Percentiles rank a stretch among this genome's conserved stretches.
phyloP scores from a whole-genome alignment of 805 yeast species.

The Lachancea thermotolerans region DNA sequence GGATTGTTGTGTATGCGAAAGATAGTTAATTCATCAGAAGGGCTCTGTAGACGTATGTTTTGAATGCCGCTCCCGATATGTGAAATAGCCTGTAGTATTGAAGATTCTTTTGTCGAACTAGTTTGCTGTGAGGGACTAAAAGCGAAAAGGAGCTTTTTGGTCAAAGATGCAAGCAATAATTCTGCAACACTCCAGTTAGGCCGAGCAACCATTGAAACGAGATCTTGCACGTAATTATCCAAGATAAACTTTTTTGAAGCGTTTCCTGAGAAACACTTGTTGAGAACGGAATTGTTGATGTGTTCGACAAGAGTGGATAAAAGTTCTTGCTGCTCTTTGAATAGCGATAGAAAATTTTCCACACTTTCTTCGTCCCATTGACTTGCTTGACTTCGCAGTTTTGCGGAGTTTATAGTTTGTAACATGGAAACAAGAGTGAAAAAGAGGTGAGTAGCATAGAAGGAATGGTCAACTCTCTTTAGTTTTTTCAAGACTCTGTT shows the following conservation, averaged over 20 bases:
- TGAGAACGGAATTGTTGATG: conserved; percentile 20
- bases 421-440: conserved; percentile 22
- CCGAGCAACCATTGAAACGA: conserved; percentile 39
- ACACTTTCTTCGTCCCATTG: conserved; percentile 2
- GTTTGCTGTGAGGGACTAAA: conserved; percentile 35
- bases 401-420: conserved; percentile 18
- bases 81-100: conserved; percentile 56
- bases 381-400: conserved; percentile 3
- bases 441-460: conserved; percentile 25
- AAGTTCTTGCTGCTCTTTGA: conserved; percentile 4
- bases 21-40: background rate
- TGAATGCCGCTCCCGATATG: conserved; percentile 47
- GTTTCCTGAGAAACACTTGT: conserved; percentile 22
- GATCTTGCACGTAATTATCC: conserved; percentile 53
- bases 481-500: conserved; percentile 33
- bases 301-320: conserved; percentile 16
- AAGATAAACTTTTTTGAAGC: conserved; percentile 34
- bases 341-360: conserved; percentile 2
- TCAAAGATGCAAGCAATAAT: conserved; percentile 39
- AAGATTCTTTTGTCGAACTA: conserved; percentile 40
- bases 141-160: conserved; percentile 37
- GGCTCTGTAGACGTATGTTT: conserved; percentile 17
- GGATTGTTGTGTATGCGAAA: background rate
- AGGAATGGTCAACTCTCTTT: conserved; percentile 12
- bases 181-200: conserved; percentile 65